These are phyloP conservation scores for Aspergillaceae sp. DNA, from an alignment of 2,329 filamentous ascomycete species.

Conservation along the genomic window DNA sequence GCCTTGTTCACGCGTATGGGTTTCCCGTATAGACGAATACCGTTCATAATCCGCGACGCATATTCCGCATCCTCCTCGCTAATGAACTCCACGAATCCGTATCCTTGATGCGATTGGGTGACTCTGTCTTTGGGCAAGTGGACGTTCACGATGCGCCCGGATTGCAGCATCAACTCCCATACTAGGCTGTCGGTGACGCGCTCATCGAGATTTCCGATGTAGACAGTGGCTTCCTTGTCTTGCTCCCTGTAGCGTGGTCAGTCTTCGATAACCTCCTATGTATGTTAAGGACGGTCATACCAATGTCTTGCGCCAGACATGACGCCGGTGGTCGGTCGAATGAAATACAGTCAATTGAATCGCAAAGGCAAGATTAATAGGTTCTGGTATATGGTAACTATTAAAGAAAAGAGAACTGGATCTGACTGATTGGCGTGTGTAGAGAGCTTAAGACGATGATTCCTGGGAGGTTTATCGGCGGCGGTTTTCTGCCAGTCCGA, in stretches of 20 bases:
- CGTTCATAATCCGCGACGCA: slow-evolving; percentile 92
- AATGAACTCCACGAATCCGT: slow-evolving; percentile 98
- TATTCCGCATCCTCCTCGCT: slow-evolving; percentile 95
- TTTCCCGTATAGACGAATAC: slow-evolving; percentile 85
- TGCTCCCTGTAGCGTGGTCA: slow-evolving; percentile 61
- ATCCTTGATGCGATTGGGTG: slow-evolving; percentile 92
- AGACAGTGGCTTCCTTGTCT: slow-evolving; percentile 96
- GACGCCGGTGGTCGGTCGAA: slow-evolving; percentile 10
- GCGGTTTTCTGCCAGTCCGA: slow-evolving; percentile 17
- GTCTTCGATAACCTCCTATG: slow-evolving; percentile 1
- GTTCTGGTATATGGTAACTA: not conserved
- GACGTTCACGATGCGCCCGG: slow-evolving; percentile 93
- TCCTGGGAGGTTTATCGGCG: slow-evolving; percentile 5
- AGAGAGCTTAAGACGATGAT: no score
- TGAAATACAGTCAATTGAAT: not conserved
- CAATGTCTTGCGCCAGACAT: slow-evolving; percentile 72
- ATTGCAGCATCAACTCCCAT: slow-evolving; percentile 97
- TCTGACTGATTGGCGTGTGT: no score
- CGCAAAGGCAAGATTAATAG: not conserved
- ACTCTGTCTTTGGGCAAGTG: slow-evolving; percentile 98
- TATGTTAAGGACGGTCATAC: slow-evolving; percentile 35
- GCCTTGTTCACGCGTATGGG: slow-evolving; percentile 94
- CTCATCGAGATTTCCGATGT: slow-evolving; percentile 97
- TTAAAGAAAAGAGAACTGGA: not conserved
- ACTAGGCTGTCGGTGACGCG: slow-evolving; percentile 82